These are phyloP conservation scores for Aegilops sharonensis DNA, from an alignment of 176 grass and related monocot species.

Conservation along the genomic window DNA sequence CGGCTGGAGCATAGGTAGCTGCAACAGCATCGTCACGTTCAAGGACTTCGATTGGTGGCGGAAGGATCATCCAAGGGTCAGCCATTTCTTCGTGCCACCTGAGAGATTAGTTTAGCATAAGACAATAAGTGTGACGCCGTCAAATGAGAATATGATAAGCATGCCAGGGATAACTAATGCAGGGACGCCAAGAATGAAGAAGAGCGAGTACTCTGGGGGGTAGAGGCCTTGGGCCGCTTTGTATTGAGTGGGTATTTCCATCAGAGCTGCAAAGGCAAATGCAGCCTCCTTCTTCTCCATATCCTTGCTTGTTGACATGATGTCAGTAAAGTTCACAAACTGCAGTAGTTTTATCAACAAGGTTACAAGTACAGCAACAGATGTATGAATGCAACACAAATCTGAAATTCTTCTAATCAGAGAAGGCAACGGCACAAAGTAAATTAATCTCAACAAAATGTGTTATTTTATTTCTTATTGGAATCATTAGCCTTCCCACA, in stretches of 20 bases:
- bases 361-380: background rate
- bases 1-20: conserved; percentile 29
- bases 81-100: conserved; percentile 45
- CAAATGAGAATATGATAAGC: background rate
- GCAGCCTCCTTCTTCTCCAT: conserved; percentile 83
- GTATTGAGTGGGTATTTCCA: conserved; percentile 97
- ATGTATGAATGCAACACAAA: background rate
- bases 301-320: conserved; percentile 74
- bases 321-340: conserved; percentile 96
- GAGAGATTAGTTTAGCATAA: conserved; percentile 17
- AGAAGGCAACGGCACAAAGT: conserved; percentile 8
- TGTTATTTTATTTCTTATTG: background rate
- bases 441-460: background rate
- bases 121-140: background rate
- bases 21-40: conserved; percentile 57
- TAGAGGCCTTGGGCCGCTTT: conserved; percentile 75
- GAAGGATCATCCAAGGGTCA: conserved; percentile 54
- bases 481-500: background rate
- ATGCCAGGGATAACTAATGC: conserved; percentile 8
- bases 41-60: conserved; percentile 70
- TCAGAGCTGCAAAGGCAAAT: conserved; percentile 90
- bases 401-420: conserved; percentile 18
- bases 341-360: conserved; percentile 34
- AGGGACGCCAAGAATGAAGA: conserved; percentile 13
- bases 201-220: conserved; percentile 48